These are phyloP conservation scores for Sphaerostilbella broomeana DNA, from an alignment of 2,329 filamentous ascomycete genomes.

Conservation along the genomic window DNA sequence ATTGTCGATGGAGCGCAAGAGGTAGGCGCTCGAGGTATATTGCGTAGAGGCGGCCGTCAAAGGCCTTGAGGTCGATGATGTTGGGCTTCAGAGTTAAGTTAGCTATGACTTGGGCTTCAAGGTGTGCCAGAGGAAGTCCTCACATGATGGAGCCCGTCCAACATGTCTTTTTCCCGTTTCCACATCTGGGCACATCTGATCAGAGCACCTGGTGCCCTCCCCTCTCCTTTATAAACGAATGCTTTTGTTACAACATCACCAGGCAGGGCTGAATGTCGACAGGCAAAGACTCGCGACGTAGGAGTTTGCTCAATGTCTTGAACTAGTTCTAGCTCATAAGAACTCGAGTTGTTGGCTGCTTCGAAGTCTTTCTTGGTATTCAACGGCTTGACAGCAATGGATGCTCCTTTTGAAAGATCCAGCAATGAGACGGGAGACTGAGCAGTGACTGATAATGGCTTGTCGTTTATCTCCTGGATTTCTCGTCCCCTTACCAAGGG, in stretches of 20 bases:
- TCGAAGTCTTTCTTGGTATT: too few relatives aligned
- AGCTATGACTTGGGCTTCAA: neutral
- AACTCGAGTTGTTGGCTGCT: too few relatives aligned
- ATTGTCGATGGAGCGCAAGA: neutral
- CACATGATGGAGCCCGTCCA: neutral
- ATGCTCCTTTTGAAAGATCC: neutral
- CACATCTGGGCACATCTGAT: neutral
- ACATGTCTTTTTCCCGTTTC: neutral
- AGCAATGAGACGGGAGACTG: neutral
- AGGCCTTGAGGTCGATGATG: neutral
- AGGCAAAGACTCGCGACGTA: neutral
- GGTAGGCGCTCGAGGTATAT: neutral
- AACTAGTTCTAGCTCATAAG: neutral
- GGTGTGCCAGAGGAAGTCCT: too few relatives aligned
- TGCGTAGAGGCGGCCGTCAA: neutral
- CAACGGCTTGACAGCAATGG: neutral
- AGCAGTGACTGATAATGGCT: neutral
- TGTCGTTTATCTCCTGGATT: neutral
- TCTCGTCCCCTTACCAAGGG: too few relatives aligned
- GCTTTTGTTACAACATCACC: neutral
- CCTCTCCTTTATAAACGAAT: too few relatives aligned
- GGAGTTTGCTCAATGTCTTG: neutral
- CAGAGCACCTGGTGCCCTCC: neutral
- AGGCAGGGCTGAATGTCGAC: neutral
- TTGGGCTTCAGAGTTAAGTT: neutral